Conservation (phyloP, 2,329 filamentous ascomycete genomes). For the Penicillium capsulatum region DNA sequence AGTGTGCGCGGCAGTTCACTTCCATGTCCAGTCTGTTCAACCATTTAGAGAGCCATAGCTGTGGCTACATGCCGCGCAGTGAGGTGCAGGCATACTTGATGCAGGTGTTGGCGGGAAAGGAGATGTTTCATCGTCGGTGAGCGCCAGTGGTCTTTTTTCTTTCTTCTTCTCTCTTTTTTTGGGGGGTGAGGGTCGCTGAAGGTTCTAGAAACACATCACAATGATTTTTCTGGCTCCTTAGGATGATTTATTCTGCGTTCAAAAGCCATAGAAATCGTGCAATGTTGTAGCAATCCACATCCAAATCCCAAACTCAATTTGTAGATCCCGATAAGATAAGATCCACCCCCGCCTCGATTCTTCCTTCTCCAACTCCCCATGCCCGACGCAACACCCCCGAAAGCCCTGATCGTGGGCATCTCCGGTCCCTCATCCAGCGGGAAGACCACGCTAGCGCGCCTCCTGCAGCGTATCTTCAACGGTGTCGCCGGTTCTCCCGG, state of each 20-base stretch:
- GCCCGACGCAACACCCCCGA: not conserved
- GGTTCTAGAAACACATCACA: no score
- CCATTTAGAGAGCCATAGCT: constrained; percentile 47
- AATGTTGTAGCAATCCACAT: no score
- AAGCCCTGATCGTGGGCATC: constrained; percentile 66
- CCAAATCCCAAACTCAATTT: no score
- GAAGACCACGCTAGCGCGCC: constrained; percentile 86
- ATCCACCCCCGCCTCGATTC: not conserved
- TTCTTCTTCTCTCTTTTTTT: no score
- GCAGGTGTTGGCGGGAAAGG: not conserved
- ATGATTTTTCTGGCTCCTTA: no score
- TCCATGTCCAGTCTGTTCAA: constrained; percentile 42
- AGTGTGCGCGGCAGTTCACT: constrained; percentile 37
- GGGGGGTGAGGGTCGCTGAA: no score
- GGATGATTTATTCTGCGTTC: no score
- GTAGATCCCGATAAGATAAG: not conserved
- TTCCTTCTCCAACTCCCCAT: not conserved
- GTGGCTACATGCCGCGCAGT: constrained; percentile 40
- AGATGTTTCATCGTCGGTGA: no score
- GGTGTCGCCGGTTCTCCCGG: constrained; percentile 11
- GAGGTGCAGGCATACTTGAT: constrained; percentile 32
- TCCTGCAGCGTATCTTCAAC: constrained; percentile 77
- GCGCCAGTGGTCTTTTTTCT: no score
- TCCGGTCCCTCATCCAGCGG: constrained; percentile 89
- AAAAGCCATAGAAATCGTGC: no score